phyloP scores from a whole-genome alignment of 1,284 basidiomycete species.

The Sanghuangporus weigelae region DNA sequence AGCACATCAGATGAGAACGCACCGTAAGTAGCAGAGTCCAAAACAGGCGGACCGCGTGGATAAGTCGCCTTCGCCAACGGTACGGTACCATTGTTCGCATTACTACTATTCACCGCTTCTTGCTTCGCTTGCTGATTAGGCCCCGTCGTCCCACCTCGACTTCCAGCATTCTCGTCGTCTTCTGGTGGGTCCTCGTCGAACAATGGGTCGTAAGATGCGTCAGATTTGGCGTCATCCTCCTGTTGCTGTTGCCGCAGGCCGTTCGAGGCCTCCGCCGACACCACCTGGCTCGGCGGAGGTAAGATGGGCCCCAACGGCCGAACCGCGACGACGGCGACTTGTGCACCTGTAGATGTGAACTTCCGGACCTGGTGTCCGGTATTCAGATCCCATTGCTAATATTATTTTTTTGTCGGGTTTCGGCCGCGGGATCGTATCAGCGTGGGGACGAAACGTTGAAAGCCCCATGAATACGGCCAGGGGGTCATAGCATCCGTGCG shows the following conservation, averaged over 20 bases:
- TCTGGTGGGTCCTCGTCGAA: slow-evolving; percentile 73
- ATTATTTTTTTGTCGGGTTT: background rate
- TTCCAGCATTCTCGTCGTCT: slow-evolving; percentile 24
- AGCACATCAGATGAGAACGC: slow-evolving; percentile 80
- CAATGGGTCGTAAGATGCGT: slow-evolving; percentile 73
- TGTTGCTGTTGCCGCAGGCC: slow-evolving; percentile 18
- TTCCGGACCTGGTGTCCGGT: slow-evolving; percentile 78
- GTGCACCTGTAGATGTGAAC: slow-evolving; percentile 82
- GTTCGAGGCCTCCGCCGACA: slow-evolving; percentile 14
- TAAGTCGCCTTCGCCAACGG: slow-evolving; percentile 30
- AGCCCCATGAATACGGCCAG: background rate
- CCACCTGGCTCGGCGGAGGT: slow-evolving; percentile 25
- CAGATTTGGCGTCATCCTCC: slow-evolving; percentile 64
- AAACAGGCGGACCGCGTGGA: slow-evolving; percentile 66
- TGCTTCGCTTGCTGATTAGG: background rate
- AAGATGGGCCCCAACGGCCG: slow-evolving; percentile 54
- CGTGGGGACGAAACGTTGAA: background rate
- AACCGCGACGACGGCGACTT: slow-evolving; percentile 79
- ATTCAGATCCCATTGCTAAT: slow-evolving; percentile 96
- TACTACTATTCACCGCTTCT: background rate
- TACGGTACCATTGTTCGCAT: background rate
- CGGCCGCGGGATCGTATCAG: background rate
- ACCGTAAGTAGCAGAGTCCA: slow-evolving; percentile 56
- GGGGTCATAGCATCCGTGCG: background rate
- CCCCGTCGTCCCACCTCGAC: background rate